Percentiles rank a stretch among this genome's conserved stretches.
These are phyloP conservation scores for Pouteria glomerata DNA, from an alignment of 148 eudicot species.

Conservation along the genomic window DNA sequence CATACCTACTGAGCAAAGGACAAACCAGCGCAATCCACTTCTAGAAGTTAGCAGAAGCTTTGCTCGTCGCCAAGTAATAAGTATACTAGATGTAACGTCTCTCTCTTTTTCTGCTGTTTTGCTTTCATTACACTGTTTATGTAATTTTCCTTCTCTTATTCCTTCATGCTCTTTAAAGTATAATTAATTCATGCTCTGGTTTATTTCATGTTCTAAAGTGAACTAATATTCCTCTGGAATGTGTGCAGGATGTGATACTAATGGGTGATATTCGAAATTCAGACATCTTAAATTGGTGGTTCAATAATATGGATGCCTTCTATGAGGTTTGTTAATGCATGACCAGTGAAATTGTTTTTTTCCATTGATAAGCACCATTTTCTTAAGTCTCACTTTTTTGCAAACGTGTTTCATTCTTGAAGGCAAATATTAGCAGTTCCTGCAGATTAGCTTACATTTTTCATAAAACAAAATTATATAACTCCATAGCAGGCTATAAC, in stretches of 20 bases:
- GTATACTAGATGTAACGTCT: neutral
- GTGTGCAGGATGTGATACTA: neutral
- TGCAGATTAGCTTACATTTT: no score
- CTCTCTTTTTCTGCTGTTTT: neutral
- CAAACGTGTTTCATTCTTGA: no score
- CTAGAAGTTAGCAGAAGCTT: neutral
- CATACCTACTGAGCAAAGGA: neutral
- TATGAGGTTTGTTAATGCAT: neutral
- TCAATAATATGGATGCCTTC: no score
- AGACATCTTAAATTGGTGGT: neutral
- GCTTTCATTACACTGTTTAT: no score
- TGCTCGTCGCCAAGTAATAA: neutral
- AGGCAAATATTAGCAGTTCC: neutral
- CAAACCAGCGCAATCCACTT: neutral
- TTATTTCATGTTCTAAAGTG: neutral
- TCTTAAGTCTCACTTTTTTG: neutral
- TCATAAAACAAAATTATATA: no score
- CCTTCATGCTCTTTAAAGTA: neutral
- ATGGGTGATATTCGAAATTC: neutral
- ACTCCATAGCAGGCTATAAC: no score
- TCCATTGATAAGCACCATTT: neutral
- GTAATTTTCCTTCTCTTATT: no score
- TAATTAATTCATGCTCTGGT: neutral
- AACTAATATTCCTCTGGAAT: neutral
- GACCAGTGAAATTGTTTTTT: neutral